Evolutionary conservation across 1,284 basidiomycete species (phyloP).

Genomic region (Puccinia triticina): DNA sequence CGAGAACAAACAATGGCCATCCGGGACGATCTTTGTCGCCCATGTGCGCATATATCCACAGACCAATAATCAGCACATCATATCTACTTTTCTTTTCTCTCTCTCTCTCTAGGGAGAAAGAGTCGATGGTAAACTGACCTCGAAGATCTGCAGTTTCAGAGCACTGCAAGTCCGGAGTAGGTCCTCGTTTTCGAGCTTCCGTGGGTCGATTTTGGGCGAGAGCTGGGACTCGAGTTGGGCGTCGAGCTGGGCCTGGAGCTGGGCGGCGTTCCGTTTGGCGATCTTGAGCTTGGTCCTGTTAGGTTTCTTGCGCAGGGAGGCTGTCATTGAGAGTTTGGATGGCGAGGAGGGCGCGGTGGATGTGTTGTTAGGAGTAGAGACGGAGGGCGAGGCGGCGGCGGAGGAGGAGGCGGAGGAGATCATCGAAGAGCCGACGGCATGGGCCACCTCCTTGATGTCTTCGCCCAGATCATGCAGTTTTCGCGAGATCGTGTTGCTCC

Average conservation of each 20-base stretch:
- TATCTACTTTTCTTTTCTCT: not conserved
- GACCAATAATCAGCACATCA: not conserved
- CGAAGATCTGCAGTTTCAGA: slow-evolving; percentile 15
- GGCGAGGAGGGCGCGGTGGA: not conserved
- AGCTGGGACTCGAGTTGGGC: slow-evolving; percentile 7
- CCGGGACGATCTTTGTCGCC: slow-evolving; percentile 79
- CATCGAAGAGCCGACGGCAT: slow-evolving; percentile 30
- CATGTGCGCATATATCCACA: not conserved
- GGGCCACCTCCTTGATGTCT: slow-evolving; percentile 20
- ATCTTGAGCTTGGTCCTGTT: slow-evolving; percentile 29
- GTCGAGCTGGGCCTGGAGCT: slow-evolving; percentile 4
- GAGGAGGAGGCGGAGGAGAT: not conserved
- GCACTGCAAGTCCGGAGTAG: not conserved
- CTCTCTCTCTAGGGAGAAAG: no score
- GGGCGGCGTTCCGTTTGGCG: slow-evolving; percentile 20
- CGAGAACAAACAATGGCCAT: slow-evolving; percentile 93
- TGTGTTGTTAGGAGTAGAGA: not conserved
- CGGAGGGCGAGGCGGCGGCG: not conserved
- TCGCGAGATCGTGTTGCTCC: slow-evolving; percentile 13
- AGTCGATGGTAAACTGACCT: slow-evolving; percentile 33
- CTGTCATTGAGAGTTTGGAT: not conserved
- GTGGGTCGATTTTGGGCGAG: slow-evolving; percentile 2
- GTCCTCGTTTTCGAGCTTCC: slow-evolving; percentile 17
- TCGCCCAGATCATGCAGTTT: slow-evolving; percentile 14
- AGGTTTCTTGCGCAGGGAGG: not conserved